These are phyloP conservation scores for Xanthoconium stramineum DNA, from an alignment of 768 basidiomycete genomes.

Conservation along the genomic window DNA sequence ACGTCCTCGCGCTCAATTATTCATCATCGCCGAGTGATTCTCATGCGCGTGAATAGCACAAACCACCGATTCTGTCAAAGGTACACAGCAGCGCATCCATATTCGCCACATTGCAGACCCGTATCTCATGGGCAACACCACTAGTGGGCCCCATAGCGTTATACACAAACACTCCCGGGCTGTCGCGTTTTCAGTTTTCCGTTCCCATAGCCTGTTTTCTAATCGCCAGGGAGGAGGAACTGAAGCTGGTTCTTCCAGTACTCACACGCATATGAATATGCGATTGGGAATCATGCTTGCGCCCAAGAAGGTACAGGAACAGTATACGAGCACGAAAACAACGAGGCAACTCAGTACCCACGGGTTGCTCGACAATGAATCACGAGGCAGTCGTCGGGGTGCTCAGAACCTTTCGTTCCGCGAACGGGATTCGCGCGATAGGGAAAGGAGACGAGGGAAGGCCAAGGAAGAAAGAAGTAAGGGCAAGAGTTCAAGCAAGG, in stretches of 20 bases:
- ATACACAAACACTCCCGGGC: constrained; percentile 84
- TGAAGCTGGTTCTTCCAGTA: constrained; percentile 2
- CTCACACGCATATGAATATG: constrained; percentile 26
- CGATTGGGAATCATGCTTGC: constrained; percentile 57
- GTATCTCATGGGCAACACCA: constrained; percentile 38
- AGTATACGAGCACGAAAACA: constrained; percentile 73
- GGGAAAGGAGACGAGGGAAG: constrained; percentile 15
- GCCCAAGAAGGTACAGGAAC: constrained; percentile 71
- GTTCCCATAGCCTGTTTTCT: constrained; percentile 45
- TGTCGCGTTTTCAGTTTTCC: constrained; percentile 74
- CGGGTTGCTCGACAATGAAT: constrained; percentile 55
- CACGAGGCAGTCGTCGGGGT: constrained; percentile 16
- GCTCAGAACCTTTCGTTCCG: constrained; percentile 13
- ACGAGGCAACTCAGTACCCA: constrained; percentile 66
- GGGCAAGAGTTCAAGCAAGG: constrained; percentile 26
- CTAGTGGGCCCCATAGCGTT: constrained; percentile 58
- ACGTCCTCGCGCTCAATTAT: constrained; percentile 22
- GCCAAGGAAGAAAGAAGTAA: constrained; percentile 21
- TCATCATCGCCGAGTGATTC: not conserved
- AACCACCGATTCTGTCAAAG: constrained; percentile 49
- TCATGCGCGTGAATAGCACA: constrained; percentile 25
- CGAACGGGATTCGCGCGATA: constrained; percentile 25
- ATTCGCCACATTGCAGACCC: constrained; percentile 55
- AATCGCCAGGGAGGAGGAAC: constrained; percentile 11
- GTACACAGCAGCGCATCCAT: constrained; percentile 65